These are phyloP conservation scores for Pseudozyma thailandica DNA, from an alignment of 1,284 basidiomycete genomes.

Conservation along the genomic window DNA sequence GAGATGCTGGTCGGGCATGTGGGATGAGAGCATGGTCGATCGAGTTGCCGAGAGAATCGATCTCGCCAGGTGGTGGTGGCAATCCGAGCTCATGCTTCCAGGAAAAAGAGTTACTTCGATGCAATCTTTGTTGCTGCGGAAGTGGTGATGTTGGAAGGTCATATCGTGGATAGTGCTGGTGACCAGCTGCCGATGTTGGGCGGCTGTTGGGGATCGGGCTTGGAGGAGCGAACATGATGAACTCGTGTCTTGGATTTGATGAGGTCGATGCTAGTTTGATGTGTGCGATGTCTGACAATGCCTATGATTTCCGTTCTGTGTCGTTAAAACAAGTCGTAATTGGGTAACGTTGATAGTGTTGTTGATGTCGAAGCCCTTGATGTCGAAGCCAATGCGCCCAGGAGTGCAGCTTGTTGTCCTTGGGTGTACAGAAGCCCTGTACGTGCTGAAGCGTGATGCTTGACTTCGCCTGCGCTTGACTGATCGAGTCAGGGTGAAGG, in stretches of 20 bases:
- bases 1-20: conserved; percentile 17
- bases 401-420: too few species aligned
- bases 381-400: too few species aligned
- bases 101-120: conserved; percentile 40
- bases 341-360: too few species aligned
- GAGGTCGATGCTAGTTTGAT: not conserved
- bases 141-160: conserved; percentile 28
- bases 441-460: not conserved
- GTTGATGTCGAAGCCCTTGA: too few species aligned
- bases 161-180: conserved; percentile 19
- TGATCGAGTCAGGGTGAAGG: conserved; percentile 2
- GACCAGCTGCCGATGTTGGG: conserved; percentile 37
- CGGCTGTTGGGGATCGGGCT: conserved; percentile 25
- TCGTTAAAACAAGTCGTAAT: conserved; percentile 22
- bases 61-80: conserved; percentile 54
- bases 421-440: too few species aligned
- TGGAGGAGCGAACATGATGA: conserved; percentile 50
- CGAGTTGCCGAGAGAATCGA: conserved; percentile 35
- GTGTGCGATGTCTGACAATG: not conserved
- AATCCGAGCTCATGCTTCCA: conserved; percentile 54
- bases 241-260: not conserved
- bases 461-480: not conserved
- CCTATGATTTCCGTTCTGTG: not conserved
- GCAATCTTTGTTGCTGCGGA: conserved; percentile 7
- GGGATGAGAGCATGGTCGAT: conserved; percentile 34